Percentiles rank a stretch among this genome's conserved stretches.
phyloP scores from a whole-genome alignment of 768 basidiomycete species.

The Termitomyces sp. region DNA sequence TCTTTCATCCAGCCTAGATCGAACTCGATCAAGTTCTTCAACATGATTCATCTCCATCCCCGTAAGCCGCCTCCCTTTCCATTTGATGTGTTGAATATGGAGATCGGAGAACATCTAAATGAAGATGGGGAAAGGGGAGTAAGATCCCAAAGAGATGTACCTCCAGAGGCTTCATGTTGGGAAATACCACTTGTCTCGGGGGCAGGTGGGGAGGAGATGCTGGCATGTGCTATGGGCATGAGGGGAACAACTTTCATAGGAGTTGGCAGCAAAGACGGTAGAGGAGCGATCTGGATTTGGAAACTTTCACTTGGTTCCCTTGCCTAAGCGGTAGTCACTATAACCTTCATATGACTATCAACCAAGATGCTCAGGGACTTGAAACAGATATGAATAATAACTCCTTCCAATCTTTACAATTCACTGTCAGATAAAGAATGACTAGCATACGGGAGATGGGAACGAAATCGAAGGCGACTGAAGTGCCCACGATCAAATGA shows the following conservation, averaged over 20 bases:
- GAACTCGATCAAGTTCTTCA: slow-evolving; percentile 39
- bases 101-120: slow-evolving; percentile 21
- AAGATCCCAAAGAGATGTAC: background rate
- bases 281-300: slow-evolving; percentile 42
- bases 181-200: slow-evolving; percentile 12
- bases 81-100: slow-evolving; percentile 22
- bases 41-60: slow-evolving; percentile 42
- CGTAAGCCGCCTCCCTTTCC: slow-evolving; percentile 41
- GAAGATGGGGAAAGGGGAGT: slow-evolving; percentile 17
- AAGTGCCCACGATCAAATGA: background rate
- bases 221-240: slow-evolving; percentile 39
- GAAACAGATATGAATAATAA: background rate
- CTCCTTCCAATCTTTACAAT: background rate
- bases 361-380: background rate
- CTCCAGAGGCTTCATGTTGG: slow-evolving; percentile 18
- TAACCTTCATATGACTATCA: background rate
- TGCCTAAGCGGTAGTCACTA: too few relatives aligned
- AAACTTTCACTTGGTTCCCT: background rate
- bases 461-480: background rate
- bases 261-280: slow-evolving; percentile 33
- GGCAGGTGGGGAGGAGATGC: slow-evolving; percentile 22
- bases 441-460: slow-evolving; percentile 8
- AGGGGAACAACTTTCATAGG: slow-evolving; percentile 39
- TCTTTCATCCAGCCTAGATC: slow-evolving; percentile 37
- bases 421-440: slow-evolving; percentile 3